Conservation (phyloP, 2,329 filamentous ascomycete genomes). For the Mycosphaerella arachidis region DNA sequence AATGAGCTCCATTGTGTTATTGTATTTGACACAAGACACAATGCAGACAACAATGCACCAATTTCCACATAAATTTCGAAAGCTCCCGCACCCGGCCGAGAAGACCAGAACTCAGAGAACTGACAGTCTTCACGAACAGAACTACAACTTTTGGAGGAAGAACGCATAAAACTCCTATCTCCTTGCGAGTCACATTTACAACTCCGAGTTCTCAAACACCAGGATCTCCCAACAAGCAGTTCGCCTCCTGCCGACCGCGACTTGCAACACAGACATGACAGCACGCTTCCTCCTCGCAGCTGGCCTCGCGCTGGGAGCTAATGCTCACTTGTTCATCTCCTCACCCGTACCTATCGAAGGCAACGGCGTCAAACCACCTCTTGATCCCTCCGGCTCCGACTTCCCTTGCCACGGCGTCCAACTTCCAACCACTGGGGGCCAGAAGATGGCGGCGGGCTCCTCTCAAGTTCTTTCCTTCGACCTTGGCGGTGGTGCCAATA, state of each 20-base stretch:
- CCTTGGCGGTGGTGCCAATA: slow-evolving; percentile 48
- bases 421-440: slow-evolving; percentile 43
- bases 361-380: slow-evolving; percentile 57
- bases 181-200: background rate
- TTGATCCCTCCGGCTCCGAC: slow-evolving; percentile 56
- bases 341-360: slow-evolving; percentile 60
- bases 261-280: slow-evolving; percentile 17
- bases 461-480: slow-evolving; percentile 59
- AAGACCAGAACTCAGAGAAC: background rate
- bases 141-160: background rate
- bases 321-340: slow-evolving; percentile 72
- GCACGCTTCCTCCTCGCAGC: slow-evolving; percentile 37
- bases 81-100: background rate
- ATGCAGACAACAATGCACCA: background rate
- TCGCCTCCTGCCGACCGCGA: slow-evolving; percentile 14
- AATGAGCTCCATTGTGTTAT: background rate
- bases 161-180: background rate
- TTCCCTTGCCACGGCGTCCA: slow-evolving; percentile 77
- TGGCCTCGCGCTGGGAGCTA: slow-evolving; percentile 53
- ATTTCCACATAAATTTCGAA: background rate
- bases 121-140: background rate
- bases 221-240: slow-evolving; percentile 1
- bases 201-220: background rate
- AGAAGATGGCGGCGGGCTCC: slow-evolving; percentile 60
- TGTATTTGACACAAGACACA: background rate